Evolutionary conservation across 2,329 filamentous ascomycete species (phyloP).

Genomic region (Ceratocystis diversiconidia): DNA sequence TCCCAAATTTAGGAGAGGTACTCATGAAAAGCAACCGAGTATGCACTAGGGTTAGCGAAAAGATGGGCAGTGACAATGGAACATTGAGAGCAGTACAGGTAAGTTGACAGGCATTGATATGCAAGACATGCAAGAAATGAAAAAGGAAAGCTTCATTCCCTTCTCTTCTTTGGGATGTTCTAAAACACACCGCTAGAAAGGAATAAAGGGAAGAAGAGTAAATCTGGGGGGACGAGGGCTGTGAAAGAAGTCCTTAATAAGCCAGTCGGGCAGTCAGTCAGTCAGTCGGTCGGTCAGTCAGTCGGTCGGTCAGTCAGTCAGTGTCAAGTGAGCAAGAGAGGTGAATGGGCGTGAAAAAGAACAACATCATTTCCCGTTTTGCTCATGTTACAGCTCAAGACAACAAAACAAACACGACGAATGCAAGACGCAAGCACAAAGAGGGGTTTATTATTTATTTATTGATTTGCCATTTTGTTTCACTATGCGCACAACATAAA

Average conservation of each 20-base stretch:
- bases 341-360: background rate
- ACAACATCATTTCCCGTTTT: background rate
- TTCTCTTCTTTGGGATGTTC: background rate
- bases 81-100: background rate
- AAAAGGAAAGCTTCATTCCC: background rate
- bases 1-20: background rate
- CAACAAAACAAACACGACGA: background rate
- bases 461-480: background rate
- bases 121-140: background rate
- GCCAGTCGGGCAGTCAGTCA: too few species aligned
- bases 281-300: too few species aligned
- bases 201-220: background rate
- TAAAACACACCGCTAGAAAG: slow-evolving; percentile 3
- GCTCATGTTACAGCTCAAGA: slow-evolving; percentile 5
- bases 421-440: background rate
- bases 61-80: background rate
- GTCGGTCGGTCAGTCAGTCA: too few species aligned
- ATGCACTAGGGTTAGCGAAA: too few species aligned
- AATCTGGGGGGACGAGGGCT: background rate
- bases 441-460: background rate
- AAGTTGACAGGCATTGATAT: background rate
- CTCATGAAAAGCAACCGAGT: too few species aligned
- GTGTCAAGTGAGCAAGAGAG: background rate
- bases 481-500: background rate
- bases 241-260: too few species aligned